These are phyloP conservation scores for Plasmodium fragile DNA, from an alignment of 169 alveolate species.

Conservation along the genomic window DNA sequence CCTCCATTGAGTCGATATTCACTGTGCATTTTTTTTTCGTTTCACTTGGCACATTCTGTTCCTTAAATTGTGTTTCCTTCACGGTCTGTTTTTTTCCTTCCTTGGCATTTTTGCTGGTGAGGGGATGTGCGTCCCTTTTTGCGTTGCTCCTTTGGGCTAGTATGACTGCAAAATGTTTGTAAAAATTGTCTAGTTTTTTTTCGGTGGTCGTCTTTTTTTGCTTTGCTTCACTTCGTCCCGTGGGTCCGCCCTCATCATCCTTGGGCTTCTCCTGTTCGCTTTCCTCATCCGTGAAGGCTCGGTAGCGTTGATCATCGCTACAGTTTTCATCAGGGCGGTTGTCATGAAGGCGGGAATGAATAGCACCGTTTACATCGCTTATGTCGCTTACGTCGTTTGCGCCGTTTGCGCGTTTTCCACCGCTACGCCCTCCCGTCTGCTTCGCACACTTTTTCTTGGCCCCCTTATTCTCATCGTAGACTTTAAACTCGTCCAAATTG, in stretches of 20 bases:
- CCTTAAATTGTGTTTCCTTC: neutral
- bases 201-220: neutral
- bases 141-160: neutral
- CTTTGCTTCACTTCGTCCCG: neutral
- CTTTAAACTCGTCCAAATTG: conserved; percentile 28
- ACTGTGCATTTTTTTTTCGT: neutral
- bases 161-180: conserved; percentile 39
- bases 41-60: neutral
- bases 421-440: too few relatives aligned
- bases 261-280: neutral
- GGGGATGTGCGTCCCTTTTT: neutral
- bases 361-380: neutral
- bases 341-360: neutral
- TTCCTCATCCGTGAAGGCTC: neutral
- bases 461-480: conserved; percentile 43
- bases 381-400: too few relatives aligned
- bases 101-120: neutral
- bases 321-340: neutral
- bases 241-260: neutral
- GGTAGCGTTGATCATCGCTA: neutral
- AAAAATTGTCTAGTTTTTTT: conserved; percentile 43
- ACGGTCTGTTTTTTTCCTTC: neutral
- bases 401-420: too few relatives aligned
- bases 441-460: neutral
- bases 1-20: neutral